Evolutionary conservation across 345 rosid genomes (phyloP).

Genomic region (Euphorbia pulcherrima): DNA sequence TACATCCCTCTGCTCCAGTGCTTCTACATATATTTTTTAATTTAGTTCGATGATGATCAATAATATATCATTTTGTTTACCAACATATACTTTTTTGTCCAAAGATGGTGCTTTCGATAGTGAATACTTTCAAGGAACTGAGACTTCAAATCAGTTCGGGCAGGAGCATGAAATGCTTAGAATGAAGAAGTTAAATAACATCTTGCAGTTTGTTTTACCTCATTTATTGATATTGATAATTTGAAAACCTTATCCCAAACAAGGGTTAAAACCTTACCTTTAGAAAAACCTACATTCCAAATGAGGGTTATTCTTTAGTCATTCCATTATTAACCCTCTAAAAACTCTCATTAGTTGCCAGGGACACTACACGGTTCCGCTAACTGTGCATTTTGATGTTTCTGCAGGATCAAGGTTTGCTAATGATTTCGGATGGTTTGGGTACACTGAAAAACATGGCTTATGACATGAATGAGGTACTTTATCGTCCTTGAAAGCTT

Average conservation of each 20-base stretch:
- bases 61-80: not conserved
- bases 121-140: conserved; percentile 82
- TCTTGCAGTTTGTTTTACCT: conserved; percentile 10
- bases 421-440: conserved; percentile 88
- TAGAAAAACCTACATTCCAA: too few relatives aligned
- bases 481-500: not conserved
- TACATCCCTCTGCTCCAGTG: not conserved
- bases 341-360: conserved; percentile 3
- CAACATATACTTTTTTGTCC: not conserved
- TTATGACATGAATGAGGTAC: conserved; percentile 91
- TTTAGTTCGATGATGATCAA: not conserved
- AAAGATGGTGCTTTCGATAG: conserved; percentile 73
- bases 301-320: too few relatives aligned
- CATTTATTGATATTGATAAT: too few relatives aligned
- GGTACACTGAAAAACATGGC: conserved; percentile 97
- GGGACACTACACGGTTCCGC: conserved; percentile 7
- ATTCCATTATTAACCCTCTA: too few relatives aligned
- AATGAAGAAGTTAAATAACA: conserved; percentile 65
- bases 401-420: conserved; percentile 89
- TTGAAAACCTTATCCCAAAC: too few relatives aligned
- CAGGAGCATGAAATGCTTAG: conserved; percentile 95
- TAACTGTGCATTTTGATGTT: conserved; percentile 16
- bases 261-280: too few relatives aligned
- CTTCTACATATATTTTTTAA: not conserved
- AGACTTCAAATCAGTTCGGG: conserved; percentile 70